Percentiles rank a stretch among this genome's conserved stretches.
phyloP scores from a whole-genome alignment of 2,329 filamentous ascomycete species.

The Fusarium acutatum region DNA sequence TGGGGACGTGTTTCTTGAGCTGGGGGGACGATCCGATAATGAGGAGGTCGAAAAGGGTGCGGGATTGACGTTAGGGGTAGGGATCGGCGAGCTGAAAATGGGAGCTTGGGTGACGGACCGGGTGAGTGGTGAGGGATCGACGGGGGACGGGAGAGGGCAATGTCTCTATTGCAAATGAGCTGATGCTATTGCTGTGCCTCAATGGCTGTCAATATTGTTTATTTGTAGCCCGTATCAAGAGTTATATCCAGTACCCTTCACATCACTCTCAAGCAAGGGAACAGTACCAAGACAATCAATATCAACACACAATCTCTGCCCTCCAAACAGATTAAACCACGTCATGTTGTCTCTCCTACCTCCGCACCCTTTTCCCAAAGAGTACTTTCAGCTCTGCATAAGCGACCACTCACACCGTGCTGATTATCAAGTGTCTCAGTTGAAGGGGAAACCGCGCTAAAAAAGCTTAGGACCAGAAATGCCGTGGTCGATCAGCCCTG shows the following conservation, averaged over 20 bases:
- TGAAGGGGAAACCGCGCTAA: not conserved
- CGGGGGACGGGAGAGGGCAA: not conserved
- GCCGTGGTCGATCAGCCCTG: not conserved
- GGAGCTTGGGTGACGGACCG: not conserved
- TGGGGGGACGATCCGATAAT: not conserved
- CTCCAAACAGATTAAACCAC: slow-evolving; percentile 12
- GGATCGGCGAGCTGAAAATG: slow-evolving; percentile 21
- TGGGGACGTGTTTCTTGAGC: not conserved
- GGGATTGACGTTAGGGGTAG: slow-evolving; percentile 7
- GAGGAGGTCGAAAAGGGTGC: slow-evolving; percentile 8
- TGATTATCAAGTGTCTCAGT: slow-evolving; percentile 25
- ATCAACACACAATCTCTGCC: not conserved
- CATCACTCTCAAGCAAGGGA: too few relatives aligned
- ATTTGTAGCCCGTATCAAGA: not conserved
- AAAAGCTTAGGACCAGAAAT: not conserved
- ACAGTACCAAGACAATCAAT: not conserved
- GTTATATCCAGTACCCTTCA: too few relatives aligned
- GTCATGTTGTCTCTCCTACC: slow-evolving; percentile 10
- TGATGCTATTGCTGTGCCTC: not conserved
- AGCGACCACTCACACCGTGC: not conserved
- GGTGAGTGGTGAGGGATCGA: slow-evolving; percentile 7
- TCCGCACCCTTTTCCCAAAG: slow-evolving; percentile 14
- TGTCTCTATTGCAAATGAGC: not conserved
- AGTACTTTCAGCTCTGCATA: slow-evolving; percentile 25
- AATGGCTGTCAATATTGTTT: not conserved